A percentile compares a stretch with the other conserved stretches of the same genome.
Conservation (phyloP, 2,329 filamentous ascomycete genomes). For the Colletotrichum magnum region DNA sequence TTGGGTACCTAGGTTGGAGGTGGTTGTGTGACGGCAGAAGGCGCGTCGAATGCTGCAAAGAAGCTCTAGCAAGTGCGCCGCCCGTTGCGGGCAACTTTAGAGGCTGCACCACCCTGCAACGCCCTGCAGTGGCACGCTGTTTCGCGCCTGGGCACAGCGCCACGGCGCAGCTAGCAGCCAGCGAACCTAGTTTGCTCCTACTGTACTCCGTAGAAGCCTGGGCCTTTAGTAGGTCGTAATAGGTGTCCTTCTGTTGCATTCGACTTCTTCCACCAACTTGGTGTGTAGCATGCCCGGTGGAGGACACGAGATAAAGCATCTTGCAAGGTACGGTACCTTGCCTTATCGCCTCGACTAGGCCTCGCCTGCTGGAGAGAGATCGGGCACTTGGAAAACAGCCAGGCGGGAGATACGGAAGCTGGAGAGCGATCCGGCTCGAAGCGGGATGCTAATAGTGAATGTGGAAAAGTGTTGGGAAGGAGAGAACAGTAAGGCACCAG, state of each 20-base stretch:
- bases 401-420: neutral
- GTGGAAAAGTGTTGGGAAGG: neutral
- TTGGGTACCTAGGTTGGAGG: neutral
- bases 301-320: constrained; percentile 18
- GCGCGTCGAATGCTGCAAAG: constrained; percentile 39
- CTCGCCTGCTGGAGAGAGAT: neutral
- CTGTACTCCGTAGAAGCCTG: constrained; percentile 1
- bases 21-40: constrained; percentile 31
- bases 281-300: constrained; percentile 21
- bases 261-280: constrained; percentile 21
- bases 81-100: constrained; percentile 17
- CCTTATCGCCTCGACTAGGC: constrained; percentile 16
- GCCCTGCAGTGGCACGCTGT: constrained; percentile 30
- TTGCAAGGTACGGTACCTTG: constrained; percentile 18
- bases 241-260: constrained; percentile 30
- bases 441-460: constrained; percentile 5
- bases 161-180: constrained; percentile 20
- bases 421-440: constrained; percentile 16
- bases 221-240: neutral
- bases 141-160: constrained; percentile 21
- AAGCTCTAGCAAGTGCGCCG: constrained; percentile 35
- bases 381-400: neutral
- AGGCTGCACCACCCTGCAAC: constrained; percentile 26
- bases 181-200: constrained; percentile 7
- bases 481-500: too few species aligned